Evolutionary conservation across 345 rosid genomes (phyloP).

Genomic region (Dipteronia dyeriana): DNA sequence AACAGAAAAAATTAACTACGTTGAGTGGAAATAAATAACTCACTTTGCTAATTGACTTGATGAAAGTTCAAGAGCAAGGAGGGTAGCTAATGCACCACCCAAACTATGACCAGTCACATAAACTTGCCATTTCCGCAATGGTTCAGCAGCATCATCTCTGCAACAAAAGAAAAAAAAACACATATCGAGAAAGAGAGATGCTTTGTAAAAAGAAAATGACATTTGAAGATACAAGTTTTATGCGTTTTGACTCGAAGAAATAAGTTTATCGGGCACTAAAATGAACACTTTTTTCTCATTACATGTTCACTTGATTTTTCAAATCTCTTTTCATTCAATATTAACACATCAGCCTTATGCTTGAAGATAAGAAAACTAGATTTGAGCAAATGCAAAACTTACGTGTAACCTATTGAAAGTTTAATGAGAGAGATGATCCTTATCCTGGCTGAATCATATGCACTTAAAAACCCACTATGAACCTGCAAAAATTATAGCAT

Average conservation of each 20-base stretch:
- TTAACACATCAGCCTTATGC: background rate
- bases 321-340: background rate
- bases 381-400: conserved; percentile 33
- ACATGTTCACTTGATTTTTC: background rate
- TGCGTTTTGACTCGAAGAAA: background rate
- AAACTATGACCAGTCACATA: conserved; percentile 97
- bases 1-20: background rate
- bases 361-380: no score
- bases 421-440: conserved; percentile 76
- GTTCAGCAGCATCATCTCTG: conserved; percentile 62
- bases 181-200: background rate
- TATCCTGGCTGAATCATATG: conserved; percentile 89
- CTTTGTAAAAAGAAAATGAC: no score
- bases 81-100: conserved; percentile 97
- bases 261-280: background rate
- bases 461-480: conserved; percentile 85
- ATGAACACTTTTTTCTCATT: background rate
- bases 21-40: conserved; percentile 25
- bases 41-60: conserved; percentile 86
- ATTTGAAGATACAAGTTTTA: background rate
- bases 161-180: conserved; percentile 13
- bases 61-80: conserved; percentile 88
- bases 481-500: conserved; percentile 53
- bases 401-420: conserved; percentile 63
- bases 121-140: conserved; percentile 66